phyloP scores from a whole-genome alignment of 1,139 yeast genomes.

The Magnusiomyces clavatus region DNA sequence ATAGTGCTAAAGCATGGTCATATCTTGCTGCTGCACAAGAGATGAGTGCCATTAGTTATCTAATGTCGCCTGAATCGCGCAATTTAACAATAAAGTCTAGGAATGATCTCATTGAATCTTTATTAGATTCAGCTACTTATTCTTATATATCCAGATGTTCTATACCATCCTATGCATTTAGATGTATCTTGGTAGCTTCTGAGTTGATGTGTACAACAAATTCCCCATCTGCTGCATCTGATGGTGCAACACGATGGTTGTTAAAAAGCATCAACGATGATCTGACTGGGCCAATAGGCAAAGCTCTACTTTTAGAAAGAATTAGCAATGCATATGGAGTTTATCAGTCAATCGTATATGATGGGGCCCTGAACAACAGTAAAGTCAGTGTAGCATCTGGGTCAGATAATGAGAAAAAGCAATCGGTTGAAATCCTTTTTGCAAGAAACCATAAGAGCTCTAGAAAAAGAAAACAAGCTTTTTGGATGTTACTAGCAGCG shows the following conservation, averaged over 20 bases:
- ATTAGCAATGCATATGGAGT: conserved; percentile 38
- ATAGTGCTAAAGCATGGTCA: conserved; percentile 73
- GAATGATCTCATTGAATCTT: conserved; percentile 55
- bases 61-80: conserved; percentile 39
- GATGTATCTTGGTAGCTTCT: conserved; percentile 36
- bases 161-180: conserved; percentile 52
- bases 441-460: conserved; percentile 26
- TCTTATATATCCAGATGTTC: conserved; percentile 57
- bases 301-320: conserved; percentile 43
- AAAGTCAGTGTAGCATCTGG: not conserved
- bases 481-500: conserved; percentile 74
- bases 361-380: not conserved
- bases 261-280: conserved; percentile 31
- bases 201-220: conserved; percentile 31
- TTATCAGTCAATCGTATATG: conserved; percentile 18
- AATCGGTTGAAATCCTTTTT: conserved; percentile 3
- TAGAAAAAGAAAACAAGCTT: conserved; percentile 62
- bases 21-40: conserved; percentile 83
- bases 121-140: conserved; percentile 58
- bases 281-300: conserved; percentile 34
- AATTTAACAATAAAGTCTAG: conserved; percentile 55
- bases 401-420: not conserved
- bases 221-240: conserved; percentile 28
- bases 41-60: conserved; percentile 68
- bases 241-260: conserved; percentile 33